A percentile compares a stretch with the other conserved stretches of the same genome.
These are phyloP conservation scores for Bolboschoenus planiculmis DNA, from an alignment of 176 grass and related monocot genomes.

Conservation along the genomic window DNA sequence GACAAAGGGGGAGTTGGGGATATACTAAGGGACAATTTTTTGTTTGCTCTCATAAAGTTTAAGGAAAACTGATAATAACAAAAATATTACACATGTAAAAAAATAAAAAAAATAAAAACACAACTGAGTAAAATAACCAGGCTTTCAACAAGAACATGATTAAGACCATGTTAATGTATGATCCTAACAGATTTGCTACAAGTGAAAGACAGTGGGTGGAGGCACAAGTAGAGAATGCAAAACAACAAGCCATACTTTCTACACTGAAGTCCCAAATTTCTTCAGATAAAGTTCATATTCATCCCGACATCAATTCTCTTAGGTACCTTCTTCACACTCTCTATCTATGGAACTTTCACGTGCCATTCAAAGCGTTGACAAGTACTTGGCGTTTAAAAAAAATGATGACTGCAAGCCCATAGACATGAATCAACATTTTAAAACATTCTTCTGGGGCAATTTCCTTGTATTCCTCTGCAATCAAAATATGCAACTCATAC, in stretches of 20 bases:
- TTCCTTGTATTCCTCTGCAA: not conserved
- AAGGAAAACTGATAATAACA: not conserved
- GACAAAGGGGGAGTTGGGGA: not conserved
- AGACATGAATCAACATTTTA: not conserved
- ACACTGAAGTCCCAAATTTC: conserved; percentile 84
- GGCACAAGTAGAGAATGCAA: conserved; percentile 95
- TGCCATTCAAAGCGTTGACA: not conserved
- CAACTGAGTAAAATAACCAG: not conserved
- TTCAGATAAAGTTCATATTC: conserved; percentile 87
- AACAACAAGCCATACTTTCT: conserved; percentile 89
- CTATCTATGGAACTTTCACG: not conserved
- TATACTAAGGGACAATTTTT: not conserved
- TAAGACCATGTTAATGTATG: not conserved
- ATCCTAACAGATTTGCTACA: conserved; percentile 76
- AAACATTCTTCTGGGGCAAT: not conserved
- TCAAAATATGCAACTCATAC: not conserved
- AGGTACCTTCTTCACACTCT: conserved; percentile 43
- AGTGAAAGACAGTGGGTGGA: conserved; percentile 99
- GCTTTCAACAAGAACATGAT: not conserved
- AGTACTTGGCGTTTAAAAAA: not conserved
- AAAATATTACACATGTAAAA: not conserved
- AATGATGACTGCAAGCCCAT: not conserved
- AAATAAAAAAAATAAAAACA: too few species aligned
- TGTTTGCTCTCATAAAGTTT: not conserved
- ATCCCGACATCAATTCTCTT: conserved; percentile 86